phyloP scores from a whole-genome alignment of 345 rosid species.

The Syzygium aqueum region DNA sequence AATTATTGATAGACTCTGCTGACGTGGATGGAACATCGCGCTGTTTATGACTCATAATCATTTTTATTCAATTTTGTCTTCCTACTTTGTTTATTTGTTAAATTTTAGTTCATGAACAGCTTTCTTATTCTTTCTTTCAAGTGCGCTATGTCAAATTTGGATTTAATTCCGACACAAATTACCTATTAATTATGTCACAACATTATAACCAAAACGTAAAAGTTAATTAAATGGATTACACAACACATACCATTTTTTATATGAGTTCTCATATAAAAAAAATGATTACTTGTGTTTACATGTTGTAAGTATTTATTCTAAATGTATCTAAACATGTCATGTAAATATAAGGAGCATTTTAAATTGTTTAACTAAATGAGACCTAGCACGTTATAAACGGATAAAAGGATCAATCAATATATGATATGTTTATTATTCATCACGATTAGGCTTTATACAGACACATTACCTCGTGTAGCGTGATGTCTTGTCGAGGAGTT shows the following conservation, averaged over 20 bases:
- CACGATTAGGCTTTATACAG: not conserved
- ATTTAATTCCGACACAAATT: not conserved
- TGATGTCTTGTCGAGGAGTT: not conserved
- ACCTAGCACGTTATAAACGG: not conserved
- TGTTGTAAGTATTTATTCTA: not conserved
- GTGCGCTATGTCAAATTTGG: not conserved
- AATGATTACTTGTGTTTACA: not conserved
- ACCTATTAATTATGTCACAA: not conserved
- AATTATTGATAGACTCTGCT: not conserved
- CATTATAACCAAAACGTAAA: not conserved
- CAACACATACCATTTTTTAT: not conserved
- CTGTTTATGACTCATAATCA: not conserved
- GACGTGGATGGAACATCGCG: not conserved
- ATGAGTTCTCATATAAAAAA: not conserved
- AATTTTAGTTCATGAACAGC: not conserved
- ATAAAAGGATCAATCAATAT: not conserved
- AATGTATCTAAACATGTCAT: not conserved
- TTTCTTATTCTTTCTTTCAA: not conserved
- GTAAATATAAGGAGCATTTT: not conserved
- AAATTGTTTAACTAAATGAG: not conserved
- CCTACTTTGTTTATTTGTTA: not conserved
- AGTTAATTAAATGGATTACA: not conserved
- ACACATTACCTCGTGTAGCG: not conserved
- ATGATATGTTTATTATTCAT: not conserved
- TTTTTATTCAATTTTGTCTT: not conserved